These are phyloP conservation scores for Colletotrichum coccodes DNA, from an alignment of 2,329 filamentous ascomycete genomes.

Conservation along the genomic window DNA sequence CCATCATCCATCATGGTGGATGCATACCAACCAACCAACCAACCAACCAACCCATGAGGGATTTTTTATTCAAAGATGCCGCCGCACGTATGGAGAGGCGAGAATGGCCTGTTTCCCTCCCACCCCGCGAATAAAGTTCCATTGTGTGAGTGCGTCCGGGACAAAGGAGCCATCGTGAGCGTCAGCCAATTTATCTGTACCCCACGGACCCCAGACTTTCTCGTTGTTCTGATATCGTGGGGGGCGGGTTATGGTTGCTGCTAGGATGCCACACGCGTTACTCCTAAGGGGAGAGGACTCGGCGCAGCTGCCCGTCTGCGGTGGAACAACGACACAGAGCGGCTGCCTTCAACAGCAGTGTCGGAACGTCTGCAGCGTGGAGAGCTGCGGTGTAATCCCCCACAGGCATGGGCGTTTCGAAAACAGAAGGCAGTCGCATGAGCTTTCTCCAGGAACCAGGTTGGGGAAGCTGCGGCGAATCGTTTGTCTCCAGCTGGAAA, in stretches of 20 bases:
- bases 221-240: neutral
- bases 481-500: neutral
- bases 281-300: neutral
- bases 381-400: conserved; percentile 4
- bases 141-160: conserved; percentile 19
- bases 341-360: neutral
- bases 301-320: neutral
- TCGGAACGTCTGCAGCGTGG: neutral
- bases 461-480: neutral
- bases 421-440: conserved; percentile 29
- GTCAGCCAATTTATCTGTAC: conserved; percentile 5
- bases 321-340: neutral
- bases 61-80: conserved; percentile 21
- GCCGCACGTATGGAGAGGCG: neutral
- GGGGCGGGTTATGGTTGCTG: neutral
- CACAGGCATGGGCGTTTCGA: neutral
- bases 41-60: conserved; percentile 12
- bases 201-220: conserved; percentile 24
- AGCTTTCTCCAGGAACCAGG: conserved; percentile 3
- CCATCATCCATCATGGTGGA: conserved; percentile 15
- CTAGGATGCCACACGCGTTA: neutral
- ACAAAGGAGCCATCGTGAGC: conserved; percentile 17
- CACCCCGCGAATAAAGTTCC: conserved; percentile 2
- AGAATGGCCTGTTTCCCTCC: conserved; percentile 11
- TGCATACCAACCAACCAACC: conserved; percentile 6